Conservation (phyloP, 305 asterid species). For the Solanum hybrid region DNA sequence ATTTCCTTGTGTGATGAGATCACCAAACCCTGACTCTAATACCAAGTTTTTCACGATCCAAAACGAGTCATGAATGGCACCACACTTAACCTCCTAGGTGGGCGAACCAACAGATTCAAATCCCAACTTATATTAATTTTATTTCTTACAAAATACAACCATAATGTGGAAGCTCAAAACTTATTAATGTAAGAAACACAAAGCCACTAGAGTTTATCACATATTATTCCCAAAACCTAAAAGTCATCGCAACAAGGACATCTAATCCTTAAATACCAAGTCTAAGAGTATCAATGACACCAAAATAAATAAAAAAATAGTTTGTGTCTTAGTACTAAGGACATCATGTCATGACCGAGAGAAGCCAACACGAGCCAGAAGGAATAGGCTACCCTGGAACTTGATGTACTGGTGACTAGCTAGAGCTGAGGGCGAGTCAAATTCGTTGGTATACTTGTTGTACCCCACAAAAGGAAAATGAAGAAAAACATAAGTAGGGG, state of each 20-base stretch:
- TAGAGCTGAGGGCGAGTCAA: not conserved
- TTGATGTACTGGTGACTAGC: not conserved
- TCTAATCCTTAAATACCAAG: too few species aligned
- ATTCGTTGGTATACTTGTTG: not conserved
- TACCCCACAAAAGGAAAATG: too few species aligned
- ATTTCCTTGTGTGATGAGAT: not conserved
- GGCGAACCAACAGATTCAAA: not conserved
- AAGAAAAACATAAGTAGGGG: not conserved
- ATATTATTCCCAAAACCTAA: too few species aligned
- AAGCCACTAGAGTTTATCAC: not conserved
- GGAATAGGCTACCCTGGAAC: not conserved
- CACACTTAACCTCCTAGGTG: not conserved
- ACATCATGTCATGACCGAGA: not conserved
- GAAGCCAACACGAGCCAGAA: not conserved
- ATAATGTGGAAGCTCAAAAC: not conserved
- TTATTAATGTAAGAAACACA: not conserved
- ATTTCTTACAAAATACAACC: too few species aligned
- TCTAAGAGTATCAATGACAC: not conserved
- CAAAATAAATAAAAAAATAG: not conserved
- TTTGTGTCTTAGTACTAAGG: not conserved
- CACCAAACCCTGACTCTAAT: not conserved
- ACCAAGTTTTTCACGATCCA: not conserved
- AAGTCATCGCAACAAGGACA: not conserved
- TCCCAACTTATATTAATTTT: not conserved
- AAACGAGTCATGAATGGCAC: not conserved